Conservation (phyloP, 2,329 filamentous ascomycete genomes). For the Pseudocercospora fuligena region DNA sequence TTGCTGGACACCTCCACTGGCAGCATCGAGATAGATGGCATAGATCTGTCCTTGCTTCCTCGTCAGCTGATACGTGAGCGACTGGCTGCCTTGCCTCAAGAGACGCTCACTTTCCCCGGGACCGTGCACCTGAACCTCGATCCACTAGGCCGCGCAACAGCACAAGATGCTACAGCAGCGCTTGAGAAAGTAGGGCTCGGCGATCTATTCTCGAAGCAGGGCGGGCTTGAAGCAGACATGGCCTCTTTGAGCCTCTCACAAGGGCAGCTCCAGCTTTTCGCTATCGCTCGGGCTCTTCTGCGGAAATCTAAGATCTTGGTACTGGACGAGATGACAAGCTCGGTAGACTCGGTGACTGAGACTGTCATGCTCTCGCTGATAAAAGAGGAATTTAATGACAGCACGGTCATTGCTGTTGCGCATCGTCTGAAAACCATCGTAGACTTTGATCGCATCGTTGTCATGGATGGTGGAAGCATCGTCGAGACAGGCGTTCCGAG, state of each 20-base stretch:
- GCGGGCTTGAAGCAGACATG: slow-evolving; percentile 47
- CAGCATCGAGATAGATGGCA: slow-evolving; percentile 52
- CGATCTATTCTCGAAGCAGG: slow-evolving; percentile 30
- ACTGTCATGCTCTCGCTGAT: slow-evolving; percentile 60
- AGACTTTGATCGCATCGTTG: slow-evolving; percentile 58
- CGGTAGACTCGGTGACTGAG: slow-evolving; percentile 63
- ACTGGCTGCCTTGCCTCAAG: slow-evolving; percentile 56
- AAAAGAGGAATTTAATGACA: slow-evolving; percentile 51
- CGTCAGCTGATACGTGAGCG: slow-evolving; percentile 52
- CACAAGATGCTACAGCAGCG: slow-evolving; percentile 48
- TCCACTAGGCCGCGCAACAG: slow-evolving; percentile 43
- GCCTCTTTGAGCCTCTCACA: slow-evolving; percentile 45
- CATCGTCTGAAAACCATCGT: slow-evolving; percentile 62
- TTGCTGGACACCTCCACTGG: slow-evolving; percentile 54
- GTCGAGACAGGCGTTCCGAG: slow-evolving; percentile 46
- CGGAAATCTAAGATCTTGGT: slow-evolving; percentile 50
- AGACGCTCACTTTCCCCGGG: slow-evolving; percentile 56
- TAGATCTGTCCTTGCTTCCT: slow-evolving; percentile 53
- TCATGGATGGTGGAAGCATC: slow-evolving; percentile 56
- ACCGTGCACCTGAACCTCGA: slow-evolving; percentile 57
- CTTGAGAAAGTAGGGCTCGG: slow-evolving; percentile 54
- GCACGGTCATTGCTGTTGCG: slow-evolving; percentile 65
- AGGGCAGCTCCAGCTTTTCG: slow-evolving; percentile 58
- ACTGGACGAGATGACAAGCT: slow-evolving; percentile 42
- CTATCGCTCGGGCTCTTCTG: slow-evolving; percentile 54